A percentile compares a stretch with the other conserved stretches of the same genome.
These are phyloP conservation scores for Candida easanensis DNA, from an alignment of 805 yeast species.

Conservation along the genomic window DNA sequence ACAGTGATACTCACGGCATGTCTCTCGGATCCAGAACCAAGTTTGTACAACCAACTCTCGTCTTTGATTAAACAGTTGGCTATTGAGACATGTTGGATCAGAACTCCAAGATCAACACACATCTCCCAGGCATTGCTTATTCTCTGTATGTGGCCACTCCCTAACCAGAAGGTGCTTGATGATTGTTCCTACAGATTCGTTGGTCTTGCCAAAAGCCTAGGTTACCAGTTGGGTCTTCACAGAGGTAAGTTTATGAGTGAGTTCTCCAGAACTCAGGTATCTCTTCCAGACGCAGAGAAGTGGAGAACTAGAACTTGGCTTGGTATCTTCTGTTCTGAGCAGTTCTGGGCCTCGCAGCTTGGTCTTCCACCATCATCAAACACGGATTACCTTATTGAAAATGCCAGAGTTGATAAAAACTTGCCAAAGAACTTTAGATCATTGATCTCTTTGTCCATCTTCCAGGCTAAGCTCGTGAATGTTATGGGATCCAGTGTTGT, in stretches of 20 bases:
- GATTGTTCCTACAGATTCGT: conserved; percentile 88
- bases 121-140: conserved; percentile 86
- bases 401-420: conserved; percentile 60
- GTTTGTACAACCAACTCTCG: conserved; percentile 70
- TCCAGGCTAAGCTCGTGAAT: conserved; percentile 78
- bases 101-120: conserved; percentile 92
- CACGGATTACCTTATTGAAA: conserved; percentile 78
- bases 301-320: conserved; percentile 96
- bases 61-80: conserved; percentile 82
- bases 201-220: conserved; percentile 80
- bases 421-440: conserved; percentile 73
- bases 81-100: conserved; percentile 87
- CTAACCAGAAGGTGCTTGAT: conserved; percentile 87
- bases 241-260: conserved; percentile 90
- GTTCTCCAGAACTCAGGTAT: conserved; percentile 84
- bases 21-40: conserved; percentile 82
- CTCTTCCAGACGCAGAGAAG: conserved; percentile 84
- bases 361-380: conserved; percentile 87
- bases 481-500: conserved; percentile 86
- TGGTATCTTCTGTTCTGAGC: conserved; percentile 83
- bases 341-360: conserved; percentile 82
- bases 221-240: conserved; percentile 85
- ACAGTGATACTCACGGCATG: conserved; percentile 85
- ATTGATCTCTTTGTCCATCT: conserved; percentile 68
- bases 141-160: conserved; percentile 88